Evolutionary conservation across 768 basidiomycete genomes (phyloP).

Genomic region (Ephemerocybe angulata): DNA sequence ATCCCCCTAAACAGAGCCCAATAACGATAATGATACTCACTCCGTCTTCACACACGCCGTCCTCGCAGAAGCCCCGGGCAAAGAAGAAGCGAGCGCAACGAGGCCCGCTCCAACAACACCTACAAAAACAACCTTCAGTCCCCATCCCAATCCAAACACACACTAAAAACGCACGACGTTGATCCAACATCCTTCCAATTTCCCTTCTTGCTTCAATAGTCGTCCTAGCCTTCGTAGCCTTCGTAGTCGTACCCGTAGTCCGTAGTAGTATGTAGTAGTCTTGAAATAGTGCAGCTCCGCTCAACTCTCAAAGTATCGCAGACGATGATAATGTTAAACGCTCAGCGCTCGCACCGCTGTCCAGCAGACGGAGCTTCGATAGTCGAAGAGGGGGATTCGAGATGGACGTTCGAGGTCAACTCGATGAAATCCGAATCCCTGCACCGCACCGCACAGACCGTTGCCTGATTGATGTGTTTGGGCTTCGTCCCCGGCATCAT

Average conservation of each 20-base stretch:
- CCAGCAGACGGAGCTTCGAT: background rate
- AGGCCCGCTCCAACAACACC: conserved; percentile 2
- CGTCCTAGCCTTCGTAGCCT: background rate
- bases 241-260: background rate
- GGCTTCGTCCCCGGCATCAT: too few relatives aligned
- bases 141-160: background rate
- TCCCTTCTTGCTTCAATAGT: background rate
- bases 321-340: background rate
- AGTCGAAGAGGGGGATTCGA: background rate
- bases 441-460: too few relatives aligned
- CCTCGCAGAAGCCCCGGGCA: conserved; percentile 5
- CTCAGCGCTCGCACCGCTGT: too few relatives aligned
- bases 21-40: background rate
- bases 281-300: too few relatives aligned
- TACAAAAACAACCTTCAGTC: background rate
- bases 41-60: background rate
- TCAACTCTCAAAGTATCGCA: background rate
- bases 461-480: too few relatives aligned
- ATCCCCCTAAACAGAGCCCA: background rate
- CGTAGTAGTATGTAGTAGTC: background rate
- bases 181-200: background rate
- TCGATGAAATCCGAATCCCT: too few relatives aligned
- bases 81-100: background rate
- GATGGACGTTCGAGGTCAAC: conserved; percentile 5
- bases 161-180: background rate